Base-by-base conservation (phyloP, 148 eudicot genomes). In the Amaranthus palmeri region DNA sequence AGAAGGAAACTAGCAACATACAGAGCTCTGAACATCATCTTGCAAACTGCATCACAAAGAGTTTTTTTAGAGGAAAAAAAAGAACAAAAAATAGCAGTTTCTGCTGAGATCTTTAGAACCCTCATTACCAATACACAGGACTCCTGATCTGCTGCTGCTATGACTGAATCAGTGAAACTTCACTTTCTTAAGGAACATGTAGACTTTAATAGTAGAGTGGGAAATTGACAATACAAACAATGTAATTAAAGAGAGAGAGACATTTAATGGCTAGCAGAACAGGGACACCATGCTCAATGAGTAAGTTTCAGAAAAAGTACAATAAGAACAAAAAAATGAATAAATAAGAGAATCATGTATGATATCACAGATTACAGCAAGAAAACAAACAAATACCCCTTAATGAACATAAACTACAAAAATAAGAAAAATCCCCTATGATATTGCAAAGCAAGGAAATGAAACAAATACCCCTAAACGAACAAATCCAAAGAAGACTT, bases 1-100 rank as follows among this genome's bases (percentile, higher is more conserved):
- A 67, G 10, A 48, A 66, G 45, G 36, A 67, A 56, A 59, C 10
- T 55, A 14, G 25, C n/a, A 63, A 17, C 6, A 51, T 53, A 53
- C 7, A 45, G 47, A 46, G 41, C 52, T 25, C 46, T 25, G 0
- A 15, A 66, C 11, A 58, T 44, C 70, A 65, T 73, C 44, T 73
- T 57, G 54, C 10, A 17, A 45, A 43, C 70, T 55, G 70, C 55
- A 53, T 73, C 6, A 12, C 50, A 58, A 13, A 43, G 41, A 61
- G 3, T 5, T 8, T 13, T 36, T 70, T 10, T 47, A 40, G 4
- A 36, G 44, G 51, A 15, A 5, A 6, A 50, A 42, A 50, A 45
- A 62, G 1, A 44, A 11, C 13, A 14, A 54, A 44, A 62, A 62
- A 42, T 62, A 14, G 66, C 9, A 11, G 48, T 36, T 41, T 62